phyloP scores from a whole-genome alignment of 805 yeast genomes.

The Ogataea paradorogensis region DNA sequence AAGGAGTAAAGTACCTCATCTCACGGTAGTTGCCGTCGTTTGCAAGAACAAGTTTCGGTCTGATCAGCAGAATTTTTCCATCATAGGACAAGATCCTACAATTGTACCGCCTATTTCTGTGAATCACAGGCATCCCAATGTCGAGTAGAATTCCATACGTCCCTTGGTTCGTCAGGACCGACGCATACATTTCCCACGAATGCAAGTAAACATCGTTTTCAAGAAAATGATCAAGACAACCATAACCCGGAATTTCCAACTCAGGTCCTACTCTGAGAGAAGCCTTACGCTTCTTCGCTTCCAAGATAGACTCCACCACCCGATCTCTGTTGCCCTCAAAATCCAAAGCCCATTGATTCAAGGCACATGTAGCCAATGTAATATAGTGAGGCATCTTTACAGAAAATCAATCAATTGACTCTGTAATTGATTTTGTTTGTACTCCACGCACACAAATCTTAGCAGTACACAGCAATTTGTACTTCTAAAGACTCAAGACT shows the following conservation, averaged over 20 bases:
- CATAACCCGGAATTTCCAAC: conserved; percentile 90
- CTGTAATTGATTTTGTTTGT: not conserved
- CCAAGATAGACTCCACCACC: conserved; percentile 71
- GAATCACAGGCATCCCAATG: conserved; percentile 91
- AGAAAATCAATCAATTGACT: too few species aligned
- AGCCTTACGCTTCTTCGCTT: conserved; percentile 77
- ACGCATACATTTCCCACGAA: conserved; percentile 91
- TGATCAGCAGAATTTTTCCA: conserved; percentile 74
- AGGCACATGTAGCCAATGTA: conserved; percentile 88
- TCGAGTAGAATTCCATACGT: conserved; percentile 80
- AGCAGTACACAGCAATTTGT: not conserved
- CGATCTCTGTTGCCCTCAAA: conserved; percentile 96
- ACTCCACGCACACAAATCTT: not conserved
- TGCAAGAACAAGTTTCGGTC: conserved; percentile 92
- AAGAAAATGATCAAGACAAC: conserved; percentile 89
- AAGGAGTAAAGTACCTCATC: conserved; percentile 95
- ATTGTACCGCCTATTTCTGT: conserved; percentile 84
- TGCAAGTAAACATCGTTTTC: conserved; percentile 88
- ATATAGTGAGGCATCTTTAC: conserved; percentile 76
- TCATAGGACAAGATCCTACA: conserved; percentile 83
- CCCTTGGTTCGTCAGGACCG: conserved; percentile 63
- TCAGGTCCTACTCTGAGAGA: conserved; percentile 94
- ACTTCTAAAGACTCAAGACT: not conserved
- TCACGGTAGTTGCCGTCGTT: conserved; percentile 98
- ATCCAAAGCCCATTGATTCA: conserved; percentile 98